A percentile compares a stretch with the other conserved stretches of the same genome.
These are phyloP conservation scores for Uronychia binucleata DNA, from an alignment of 73 alveolate genomes.

Conservation along the genomic window DNA sequence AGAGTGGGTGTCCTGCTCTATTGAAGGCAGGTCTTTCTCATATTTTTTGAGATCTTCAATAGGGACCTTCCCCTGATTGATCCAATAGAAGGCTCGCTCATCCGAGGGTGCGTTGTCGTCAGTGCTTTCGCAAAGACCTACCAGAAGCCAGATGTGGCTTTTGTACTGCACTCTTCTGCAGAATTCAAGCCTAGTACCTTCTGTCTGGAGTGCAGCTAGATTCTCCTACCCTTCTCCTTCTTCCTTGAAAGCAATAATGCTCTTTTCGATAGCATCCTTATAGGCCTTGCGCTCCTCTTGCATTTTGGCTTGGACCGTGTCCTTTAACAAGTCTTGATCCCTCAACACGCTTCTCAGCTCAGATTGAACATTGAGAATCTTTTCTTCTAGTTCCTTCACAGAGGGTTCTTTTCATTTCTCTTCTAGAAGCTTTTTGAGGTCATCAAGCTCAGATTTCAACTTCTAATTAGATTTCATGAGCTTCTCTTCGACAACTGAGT, in stretches of 20 bases:
- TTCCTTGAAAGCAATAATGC: background rate
- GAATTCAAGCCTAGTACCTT: slow-evolving; percentile 5
- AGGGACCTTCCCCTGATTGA: slow-evolving; percentile 18
- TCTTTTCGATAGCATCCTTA: background rate
- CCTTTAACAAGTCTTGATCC: background rate
- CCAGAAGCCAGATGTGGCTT: slow-evolving; percentile 15
- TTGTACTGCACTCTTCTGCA: slow-evolving; percentile 36
- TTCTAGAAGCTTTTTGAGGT: background rate
- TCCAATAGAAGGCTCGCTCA: slow-evolving; percentile 18
- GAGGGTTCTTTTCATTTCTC: background rate
- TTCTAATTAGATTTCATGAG: background rate
- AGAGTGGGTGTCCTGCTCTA: background rate
- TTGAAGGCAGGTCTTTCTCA: background rate
- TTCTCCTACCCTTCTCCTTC: slow-evolving; percentile 1
- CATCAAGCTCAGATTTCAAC: slow-evolving; percentile 3
- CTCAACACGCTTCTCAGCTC: background rate
- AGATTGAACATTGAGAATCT: background rate
- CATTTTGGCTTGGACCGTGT: background rate
- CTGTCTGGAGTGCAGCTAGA: slow-evolving; percentile 7
- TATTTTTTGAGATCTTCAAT: slow-evolving; percentile 10
- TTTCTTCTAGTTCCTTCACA: background rate
- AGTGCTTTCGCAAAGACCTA: background rate
- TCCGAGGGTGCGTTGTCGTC: background rate
- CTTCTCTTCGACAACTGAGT: background rate
- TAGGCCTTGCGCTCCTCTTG: background rate